Conservation (phyloP, 352 stramenopile species). For the Peronospora farinosa region DNA sequence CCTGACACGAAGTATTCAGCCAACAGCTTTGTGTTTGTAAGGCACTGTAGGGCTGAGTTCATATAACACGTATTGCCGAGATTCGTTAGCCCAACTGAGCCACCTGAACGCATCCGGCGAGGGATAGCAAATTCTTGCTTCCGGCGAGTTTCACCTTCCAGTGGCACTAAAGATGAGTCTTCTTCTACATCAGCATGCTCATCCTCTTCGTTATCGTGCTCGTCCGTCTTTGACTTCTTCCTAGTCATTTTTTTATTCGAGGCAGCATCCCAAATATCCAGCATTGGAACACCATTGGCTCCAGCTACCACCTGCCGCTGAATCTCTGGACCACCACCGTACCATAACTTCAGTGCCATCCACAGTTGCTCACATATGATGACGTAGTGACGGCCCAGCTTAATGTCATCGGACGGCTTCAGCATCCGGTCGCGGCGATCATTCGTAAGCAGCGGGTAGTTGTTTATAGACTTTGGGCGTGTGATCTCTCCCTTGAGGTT, state of each 20-base stretch:
- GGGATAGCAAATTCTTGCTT: slow-evolving; percentile 57
- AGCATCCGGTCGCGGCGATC: slow-evolving; percentile 68
- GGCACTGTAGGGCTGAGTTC: slow-evolving; percentile 90
- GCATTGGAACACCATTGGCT: slow-evolving; percentile 44
- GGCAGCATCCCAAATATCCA: slow-evolving; percentile 78
- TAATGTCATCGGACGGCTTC: slow-evolving; percentile 67
- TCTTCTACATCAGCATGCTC: slow-evolving; percentile 29
- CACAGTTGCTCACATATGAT: slow-evolving; percentile 85
- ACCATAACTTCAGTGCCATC: slow-evolving; percentile 89
- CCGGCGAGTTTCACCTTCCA: slow-evolving; percentile 49
- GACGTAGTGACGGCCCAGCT: slow-evolving; percentile 75
- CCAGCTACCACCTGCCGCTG: slow-evolving; percentile 73
- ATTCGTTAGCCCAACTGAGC: slow-evolving; percentile 81
- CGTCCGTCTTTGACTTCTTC: slow-evolving; percentile 41
- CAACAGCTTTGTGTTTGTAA: slow-evolving; percentile 94
- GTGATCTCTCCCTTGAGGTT: slow-evolving; percentile 77
- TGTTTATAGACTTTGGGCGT: slow-evolving; percentile 80
- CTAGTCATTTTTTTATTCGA: slow-evolving; percentile 44
- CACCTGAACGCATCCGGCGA: slow-evolving; percentile 68
- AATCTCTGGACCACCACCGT: slow-evolving; percentile 85
- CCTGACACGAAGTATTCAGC: slow-evolving; percentile 94
- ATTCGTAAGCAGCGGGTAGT: slow-evolving; percentile 64
- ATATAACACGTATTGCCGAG: slow-evolving; percentile 95
- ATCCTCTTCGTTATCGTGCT: slow-evolving; percentile 36
- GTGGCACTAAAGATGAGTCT: slow-evolving; percentile 32